Conservation (phyloP, 441 rosid genomes). For the Daphne laureola region DNA sequence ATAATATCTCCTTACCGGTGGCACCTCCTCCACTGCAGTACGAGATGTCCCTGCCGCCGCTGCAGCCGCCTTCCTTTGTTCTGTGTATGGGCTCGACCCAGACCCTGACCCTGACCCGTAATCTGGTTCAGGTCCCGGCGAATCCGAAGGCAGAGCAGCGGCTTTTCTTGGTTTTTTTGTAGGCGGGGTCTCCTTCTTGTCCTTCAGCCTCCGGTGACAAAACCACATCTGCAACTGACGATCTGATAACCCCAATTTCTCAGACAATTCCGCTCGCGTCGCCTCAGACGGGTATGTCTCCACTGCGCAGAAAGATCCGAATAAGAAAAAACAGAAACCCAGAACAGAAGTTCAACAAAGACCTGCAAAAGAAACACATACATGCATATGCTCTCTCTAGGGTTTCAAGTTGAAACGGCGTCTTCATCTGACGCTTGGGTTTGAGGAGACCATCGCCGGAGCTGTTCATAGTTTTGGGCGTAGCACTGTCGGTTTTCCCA, state of each 20-base stretch:
- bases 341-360: constrained; percentile 4
- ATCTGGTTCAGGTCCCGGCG: constrained; percentile 48
- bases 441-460: constrained; percentile 45
- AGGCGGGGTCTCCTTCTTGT: constrained; percentile 49
- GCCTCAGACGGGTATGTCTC: constrained; percentile 88
- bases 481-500: constrained; percentile 14
- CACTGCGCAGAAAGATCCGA: constrained; percentile 32
- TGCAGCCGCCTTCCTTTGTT: constrained; percentile 37
- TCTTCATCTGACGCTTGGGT: constrained; percentile 98
- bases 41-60: constrained; percentile 27
- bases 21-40: constrained; percentile 40
- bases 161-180: constrained; percentile 41
- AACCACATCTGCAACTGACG: constrained; percentile 99
- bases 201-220: constrained; percentile 95
- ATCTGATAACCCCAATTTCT: constrained; percentile 79
- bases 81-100: constrained; percentile 58
- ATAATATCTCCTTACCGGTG: constrained; percentile 34
- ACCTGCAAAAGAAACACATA: constrained; percentile 17
- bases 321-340: constrained; percentile 5
- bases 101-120: constrained; percentile 47
- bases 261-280: constrained; percentile 68
- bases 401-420: constrained; percentile 82
- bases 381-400: constrained; percentile 85
- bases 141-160: constrained; percentile 23
- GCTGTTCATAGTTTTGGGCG: constrained; percentile 17